Evolutionary conservation across 495 filamentous ascomycete species (phyloP).

Genomic region (Xeromyces bisporus): DNA sequence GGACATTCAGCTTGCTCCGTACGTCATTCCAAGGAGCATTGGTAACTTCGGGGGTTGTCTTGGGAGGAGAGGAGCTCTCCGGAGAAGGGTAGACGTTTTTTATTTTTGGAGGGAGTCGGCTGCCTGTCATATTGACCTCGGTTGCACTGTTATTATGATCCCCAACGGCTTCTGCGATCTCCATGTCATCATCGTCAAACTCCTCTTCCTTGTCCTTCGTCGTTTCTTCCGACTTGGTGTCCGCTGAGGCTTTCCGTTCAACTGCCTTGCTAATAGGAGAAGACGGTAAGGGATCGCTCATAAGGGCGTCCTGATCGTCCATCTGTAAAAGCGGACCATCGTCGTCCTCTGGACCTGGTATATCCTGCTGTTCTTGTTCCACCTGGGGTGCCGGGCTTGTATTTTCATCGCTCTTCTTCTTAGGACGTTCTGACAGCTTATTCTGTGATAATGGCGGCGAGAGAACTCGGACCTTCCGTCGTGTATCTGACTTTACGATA

Average conservation of each 20-base stretch:
- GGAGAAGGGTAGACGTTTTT: constrained; percentile 53
- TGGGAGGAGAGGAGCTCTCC: constrained; percentile 58
- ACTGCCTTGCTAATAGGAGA: constrained; percentile 72
- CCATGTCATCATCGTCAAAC: constrained; percentile 68
- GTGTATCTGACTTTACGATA: constrained; percentile 51
- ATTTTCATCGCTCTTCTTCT: constrained; percentile 28
- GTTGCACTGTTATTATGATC: constrained; percentile 42
- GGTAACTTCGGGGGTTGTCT: constrained; percentile 37
- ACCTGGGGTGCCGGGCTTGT: constrained; percentile 15
- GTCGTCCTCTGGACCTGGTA: constrained; percentile 29
- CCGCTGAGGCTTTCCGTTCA: constrained; percentile 46
- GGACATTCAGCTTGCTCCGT: constrained; percentile 68
- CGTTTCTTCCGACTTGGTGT: constrained; percentile 45
- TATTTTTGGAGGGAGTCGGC: constrained; percentile 60
- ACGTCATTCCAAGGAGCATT: constrained; percentile 91
- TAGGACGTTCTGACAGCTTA: constrained; percentile 25
- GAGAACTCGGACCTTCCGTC: constrained; percentile 60
- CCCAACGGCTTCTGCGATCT: constrained; percentile 58
- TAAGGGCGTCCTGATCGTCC: constrained; percentile 48
- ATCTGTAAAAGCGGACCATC: constrained; percentile 35
- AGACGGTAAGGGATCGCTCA: constrained; percentile 75
- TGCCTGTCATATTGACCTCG: constrained; percentile 76
- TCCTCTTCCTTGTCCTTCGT: too few species aligned
- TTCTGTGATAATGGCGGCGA: constrained; percentile 50
- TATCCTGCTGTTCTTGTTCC: constrained; percentile 20